Conservation (phyloP, 1,284 basidiomycete species). For the Chondrostereum purpureum region DNA sequence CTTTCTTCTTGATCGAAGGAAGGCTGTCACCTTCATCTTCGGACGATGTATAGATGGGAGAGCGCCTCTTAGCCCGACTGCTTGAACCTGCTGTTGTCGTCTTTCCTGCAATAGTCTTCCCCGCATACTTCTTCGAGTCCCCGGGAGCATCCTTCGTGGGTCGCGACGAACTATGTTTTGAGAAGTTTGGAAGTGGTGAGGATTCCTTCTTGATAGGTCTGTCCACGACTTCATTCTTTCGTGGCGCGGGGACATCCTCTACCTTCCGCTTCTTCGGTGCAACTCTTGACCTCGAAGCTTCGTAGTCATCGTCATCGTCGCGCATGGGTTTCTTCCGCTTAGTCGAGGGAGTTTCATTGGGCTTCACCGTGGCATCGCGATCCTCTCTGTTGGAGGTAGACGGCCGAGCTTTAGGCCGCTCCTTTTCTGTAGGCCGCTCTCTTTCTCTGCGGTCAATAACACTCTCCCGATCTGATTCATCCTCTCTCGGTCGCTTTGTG, state of each 20-base stretch:
- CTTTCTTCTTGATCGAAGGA: constrained; percentile 10
- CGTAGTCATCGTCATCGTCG: constrained; percentile 20
- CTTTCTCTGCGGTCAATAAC: constrained; percentile 14
- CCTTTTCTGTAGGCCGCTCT: constrained; percentile 14
- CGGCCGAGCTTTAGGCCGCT: constrained; percentile 15
- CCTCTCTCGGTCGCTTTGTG: constrained; percentile 11
- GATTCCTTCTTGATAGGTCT: constrained; percentile 13
- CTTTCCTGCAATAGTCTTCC: too few species aligned
- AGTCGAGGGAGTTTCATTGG: constrained; percentile 10
- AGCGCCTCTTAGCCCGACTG: constrained; percentile 31
- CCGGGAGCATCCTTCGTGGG: too few species aligned
- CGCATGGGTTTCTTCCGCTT: constrained; percentile 30
- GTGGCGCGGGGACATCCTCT: constrained; percentile 23
- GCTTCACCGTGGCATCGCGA: constrained; percentile 6
- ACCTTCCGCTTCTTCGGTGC: constrained; percentile 34
- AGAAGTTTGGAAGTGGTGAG: constrained; percentile 12
- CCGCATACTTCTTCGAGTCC: too few species aligned
- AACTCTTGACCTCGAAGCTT: constrained; percentile 16
- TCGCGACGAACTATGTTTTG: too few species aligned
- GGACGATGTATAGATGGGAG: constrained; percentile 55
- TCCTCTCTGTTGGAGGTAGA: constrained; percentile 14
- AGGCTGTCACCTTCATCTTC: constrained; percentile 41
- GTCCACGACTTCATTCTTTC: constrained; percentile 18
- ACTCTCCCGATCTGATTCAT: constrained; percentile 14
- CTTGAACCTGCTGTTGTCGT: too few species aligned